Evolutionary conservation across 257 asterid species (phyloP), one percentile per base, ranked within the genome.

Genomic region (Cruciata laevipes): DNA sequence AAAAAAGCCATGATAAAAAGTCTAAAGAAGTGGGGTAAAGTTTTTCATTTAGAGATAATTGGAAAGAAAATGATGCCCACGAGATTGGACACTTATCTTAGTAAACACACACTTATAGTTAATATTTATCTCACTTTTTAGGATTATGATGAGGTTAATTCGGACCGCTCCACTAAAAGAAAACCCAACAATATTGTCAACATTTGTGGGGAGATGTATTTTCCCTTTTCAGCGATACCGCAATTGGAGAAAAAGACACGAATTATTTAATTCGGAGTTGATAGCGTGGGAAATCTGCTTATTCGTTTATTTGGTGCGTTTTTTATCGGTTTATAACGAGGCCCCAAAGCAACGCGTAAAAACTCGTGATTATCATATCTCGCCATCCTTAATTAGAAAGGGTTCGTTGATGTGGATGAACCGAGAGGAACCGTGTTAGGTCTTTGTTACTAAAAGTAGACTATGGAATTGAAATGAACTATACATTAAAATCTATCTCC

Each of bases 101-200:
- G 13, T 24, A 49, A 62, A 27, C 49, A 40, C 38, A 47, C 55
- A 47, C 20, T 51, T 32, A 32, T 47, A 51, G 59, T 51, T 37
- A 61, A 32, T 47, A 51, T 47, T 51, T 37, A 61, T 63, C 55
- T 17, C 23, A 35, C 24, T 47, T 44, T 44, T 33, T 1, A n/a
- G 49, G 33, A 11, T 8, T 17, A 47, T 7, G 65, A 23, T 4
- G 16, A n/a, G n/a, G n/a, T n/a, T n/a, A n/a, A 12, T 17, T 9
- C 53, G 75, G 70, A 71, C 70, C 70, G 53, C 75, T 37, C 65
- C 59, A 12, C 66, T 37, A 37, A 49, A n/a, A n/a, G n/a, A n/a
- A n/a, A n/a, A n/a, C n/a, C 52, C 30, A 42, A 13, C 51, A 23
- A 56, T 1, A 7, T 23, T 21, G 21, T 47, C 55, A 47, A 47